phyloP scores from a whole-genome alignment of 1,284 basidiomycete species.

The Waitea zeae region DNA sequence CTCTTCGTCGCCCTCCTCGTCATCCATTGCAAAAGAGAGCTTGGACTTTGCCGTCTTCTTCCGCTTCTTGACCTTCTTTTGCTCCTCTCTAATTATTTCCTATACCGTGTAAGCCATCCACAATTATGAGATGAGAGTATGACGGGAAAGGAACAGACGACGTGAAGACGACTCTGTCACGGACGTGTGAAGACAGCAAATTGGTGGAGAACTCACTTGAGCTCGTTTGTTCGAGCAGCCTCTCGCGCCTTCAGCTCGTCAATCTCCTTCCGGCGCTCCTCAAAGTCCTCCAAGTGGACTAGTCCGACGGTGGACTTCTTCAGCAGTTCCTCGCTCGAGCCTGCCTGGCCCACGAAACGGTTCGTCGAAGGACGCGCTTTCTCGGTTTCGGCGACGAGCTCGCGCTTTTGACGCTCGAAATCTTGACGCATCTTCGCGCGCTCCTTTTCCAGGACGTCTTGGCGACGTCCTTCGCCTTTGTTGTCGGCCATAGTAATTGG shows the following conservation, averaged over 20 bases:
- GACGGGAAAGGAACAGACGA: constrained; percentile 7
- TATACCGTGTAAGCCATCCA: constrained; percentile 58
- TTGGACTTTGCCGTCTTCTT: constrained; percentile 72
- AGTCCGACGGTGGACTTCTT: constrained; percentile 92
- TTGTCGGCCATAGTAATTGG: constrained; percentile 36
- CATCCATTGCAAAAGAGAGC: constrained; percentile 81
- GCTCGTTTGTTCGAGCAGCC: constrained; percentile 65
- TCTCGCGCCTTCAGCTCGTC: constrained; percentile 88
- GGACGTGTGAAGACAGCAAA: constrained; percentile 1
- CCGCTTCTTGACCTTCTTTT: constrained; percentile 81
- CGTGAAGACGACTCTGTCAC: too few species aligned
- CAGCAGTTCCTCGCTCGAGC: constrained; percentile 87
- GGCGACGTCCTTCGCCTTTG: constrained; percentile 59
- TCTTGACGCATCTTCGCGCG: constrained; percentile 73
- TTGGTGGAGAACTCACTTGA: constrained; percentile 51
- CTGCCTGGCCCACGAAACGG: constrained; percentile 88
- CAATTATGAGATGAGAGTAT: constrained; percentile 8
- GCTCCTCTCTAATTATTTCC: constrained; percentile 71
- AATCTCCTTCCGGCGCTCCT: constrained; percentile 72
- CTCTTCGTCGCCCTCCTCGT: constrained; percentile 38
- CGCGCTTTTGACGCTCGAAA: constrained; percentile 78
- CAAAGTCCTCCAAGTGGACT: constrained; percentile 86
- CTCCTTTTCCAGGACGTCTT: constrained; percentile 67
- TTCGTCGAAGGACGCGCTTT: constrained; percentile 68
- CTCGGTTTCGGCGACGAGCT: constrained; percentile 68